Evolutionary conservation across 192 early-diverging fungal species (phyloP).

Genomic region (Umbelopsis sp.): DNA sequence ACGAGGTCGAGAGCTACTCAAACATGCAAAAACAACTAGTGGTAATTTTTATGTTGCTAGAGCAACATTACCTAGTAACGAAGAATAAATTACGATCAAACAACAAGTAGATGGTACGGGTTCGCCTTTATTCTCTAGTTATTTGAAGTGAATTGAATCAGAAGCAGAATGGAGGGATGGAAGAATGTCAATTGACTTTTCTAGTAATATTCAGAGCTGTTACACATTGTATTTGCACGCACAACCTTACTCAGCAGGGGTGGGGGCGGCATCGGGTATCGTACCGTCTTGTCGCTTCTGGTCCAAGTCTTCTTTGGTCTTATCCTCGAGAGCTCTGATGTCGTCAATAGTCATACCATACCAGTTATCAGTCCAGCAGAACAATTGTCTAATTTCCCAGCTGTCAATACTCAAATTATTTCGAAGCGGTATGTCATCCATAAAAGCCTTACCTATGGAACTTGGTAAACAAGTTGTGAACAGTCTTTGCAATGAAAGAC

Average conservation of each 20-base stretch:
- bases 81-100: not conserved
- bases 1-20: constrained; percentile 12
- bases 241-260: not conserved
- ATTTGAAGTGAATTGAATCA: not conserved
- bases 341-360: constrained; percentile 76
- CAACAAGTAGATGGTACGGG: not conserved
- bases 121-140: constrained; percentile 19
- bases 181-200: not conserved
- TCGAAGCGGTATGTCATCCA: not conserved
- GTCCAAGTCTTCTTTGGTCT: constrained; percentile 65
- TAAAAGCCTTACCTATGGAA: constrained; percentile 61
- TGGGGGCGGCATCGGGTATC: constrained; percentile 6
- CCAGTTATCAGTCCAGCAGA: constrained; percentile 79
- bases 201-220: no score
- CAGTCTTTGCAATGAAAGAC: constrained; percentile 60
- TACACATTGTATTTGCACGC: not conserved
- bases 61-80: not conserved
- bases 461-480: constrained; percentile 60
- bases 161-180: constrained; percentile 15
- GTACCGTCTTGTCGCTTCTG: constrained; percentile 33
- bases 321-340: constrained; percentile 66
- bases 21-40: constrained; percentile 27
- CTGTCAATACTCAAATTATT: not conserved
- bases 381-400: constrained; percentile 57
- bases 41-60: constrained; percentile 33